Percentiles rank a stretch among this genome's conserved stretches.
These are phyloP conservation scores for Lactarius pseudohatsudake DNA, from an alignment of 768 basidiomycete species.

Conservation along the genomic window DNA sequence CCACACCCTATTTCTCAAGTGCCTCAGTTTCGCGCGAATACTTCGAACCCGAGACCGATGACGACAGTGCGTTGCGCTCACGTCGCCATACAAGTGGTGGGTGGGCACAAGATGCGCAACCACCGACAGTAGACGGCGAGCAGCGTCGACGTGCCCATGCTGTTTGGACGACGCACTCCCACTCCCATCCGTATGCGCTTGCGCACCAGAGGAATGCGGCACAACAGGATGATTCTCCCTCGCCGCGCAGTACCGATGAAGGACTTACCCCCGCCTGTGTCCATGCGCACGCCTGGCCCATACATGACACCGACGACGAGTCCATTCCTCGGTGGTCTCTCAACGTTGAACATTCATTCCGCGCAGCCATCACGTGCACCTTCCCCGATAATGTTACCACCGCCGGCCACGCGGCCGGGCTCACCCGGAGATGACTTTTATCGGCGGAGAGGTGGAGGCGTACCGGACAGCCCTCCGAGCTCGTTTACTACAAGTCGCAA, in stretches of 20 bases:
- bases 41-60: constrained; percentile 37
- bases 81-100: constrained; percentile 27
- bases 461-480: constrained; percentile 40
- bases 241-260: constrained; percentile 72
- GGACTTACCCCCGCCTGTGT: constrained; percentile 38
- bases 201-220: not conserved
- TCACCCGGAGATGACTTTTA: constrained; percentile 37
- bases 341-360: constrained; percentile 73
- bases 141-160: constrained; percentile 32
- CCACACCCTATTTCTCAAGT: constrained; percentile 22
- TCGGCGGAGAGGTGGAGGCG: constrained; percentile 35
- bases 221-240: constrained; percentile 58
- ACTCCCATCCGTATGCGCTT: constrained; percentile 19
- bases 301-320: constrained; percentile 67
- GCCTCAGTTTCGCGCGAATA: constrained; percentile 16
- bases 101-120: constrained; percentile 28
- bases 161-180: constrained; percentile 30
- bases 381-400: constrained; percentile 63
- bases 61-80: constrained; percentile 45
- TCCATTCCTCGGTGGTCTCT: constrained; percentile 76
- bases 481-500: constrained; percentile 31
- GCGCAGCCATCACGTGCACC: constrained; percentile 69
- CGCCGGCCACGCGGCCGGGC: constrained; percentile 44
- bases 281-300: constrained; percentile 33
- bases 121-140: constrained; percentile 37